Conservation (phyloP, 192 early-diverging fungal genomes). For the Entomortierella parvispora region DNA sequence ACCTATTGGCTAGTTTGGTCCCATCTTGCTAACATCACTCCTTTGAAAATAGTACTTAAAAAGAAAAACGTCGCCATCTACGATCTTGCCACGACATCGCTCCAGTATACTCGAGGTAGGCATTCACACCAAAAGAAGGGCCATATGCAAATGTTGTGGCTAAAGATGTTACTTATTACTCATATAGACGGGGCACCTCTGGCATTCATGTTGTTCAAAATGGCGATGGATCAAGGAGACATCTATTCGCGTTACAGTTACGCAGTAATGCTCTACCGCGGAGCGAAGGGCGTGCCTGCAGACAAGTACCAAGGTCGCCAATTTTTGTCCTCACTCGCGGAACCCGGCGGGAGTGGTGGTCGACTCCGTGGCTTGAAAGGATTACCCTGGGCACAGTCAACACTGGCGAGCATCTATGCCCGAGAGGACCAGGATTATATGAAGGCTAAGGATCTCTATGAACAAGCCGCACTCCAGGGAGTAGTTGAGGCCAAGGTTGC, state of each 20-base stretch:
- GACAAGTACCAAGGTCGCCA: slow-evolving; percentile 48
- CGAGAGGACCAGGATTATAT: slow-evolving; percentile 51
- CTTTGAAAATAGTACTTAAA: slow-evolving; percentile 17
- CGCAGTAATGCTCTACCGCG: slow-evolving; percentile 58
- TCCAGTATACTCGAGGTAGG: slow-evolving; percentile 38
- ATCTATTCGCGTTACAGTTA: slow-evolving; percentile 55
- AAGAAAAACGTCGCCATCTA: slow-evolving; percentile 8
- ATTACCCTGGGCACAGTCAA: slow-evolving; percentile 56
- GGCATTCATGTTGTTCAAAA: slow-evolving; percentile 51
- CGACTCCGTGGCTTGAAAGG: slow-evolving; percentile 22
- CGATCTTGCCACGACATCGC: slow-evolving; percentile 9
- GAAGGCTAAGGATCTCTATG: slow-evolving; percentile 56
- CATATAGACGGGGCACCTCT: slow-evolving; percentile 51
- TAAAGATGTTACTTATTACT: neutral
- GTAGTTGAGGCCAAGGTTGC: slow-evolving; percentile 48
- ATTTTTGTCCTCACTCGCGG: slow-evolving; percentile 53
- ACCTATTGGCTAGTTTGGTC: neutral
- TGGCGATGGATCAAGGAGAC: slow-evolving; percentile 55
- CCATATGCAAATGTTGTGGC: neutral
- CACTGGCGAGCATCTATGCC: slow-evolving; percentile 57
- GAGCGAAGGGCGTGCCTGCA: slow-evolving; percentile 49
- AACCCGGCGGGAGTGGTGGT: neutral
- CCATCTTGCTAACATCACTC: neutral
- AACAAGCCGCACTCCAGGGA: slow-evolving; percentile 53
- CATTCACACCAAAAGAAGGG: neutral